Percentiles rank a stretch among this genome's conserved stretches.
Evolutionary conservation across 768 basidiomycete species (phyloP).

Genomic region (Tephrocybe sp.): DNA sequence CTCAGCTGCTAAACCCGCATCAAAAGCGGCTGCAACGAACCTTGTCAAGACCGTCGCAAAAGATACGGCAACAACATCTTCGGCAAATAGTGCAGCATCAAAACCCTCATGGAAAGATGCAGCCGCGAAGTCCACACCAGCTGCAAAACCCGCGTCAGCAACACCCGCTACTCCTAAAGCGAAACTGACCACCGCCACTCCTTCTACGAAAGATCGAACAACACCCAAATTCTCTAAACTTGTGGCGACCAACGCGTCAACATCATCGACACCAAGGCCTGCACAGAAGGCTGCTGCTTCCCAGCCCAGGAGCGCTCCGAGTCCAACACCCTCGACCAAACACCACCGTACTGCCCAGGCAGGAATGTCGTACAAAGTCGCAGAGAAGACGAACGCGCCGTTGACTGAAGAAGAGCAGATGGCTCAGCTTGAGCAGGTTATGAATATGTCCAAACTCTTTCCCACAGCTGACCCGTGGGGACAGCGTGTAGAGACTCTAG

Average conservation of each 20-base stretch:
- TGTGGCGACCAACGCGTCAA: too few species aligned
- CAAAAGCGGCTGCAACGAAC: too few species aligned
- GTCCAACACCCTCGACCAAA: too few species aligned
- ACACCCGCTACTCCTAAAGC: neutral
- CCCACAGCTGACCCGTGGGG: slow-evolving; percentile 44
- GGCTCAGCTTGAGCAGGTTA: slow-evolving; percentile 35
- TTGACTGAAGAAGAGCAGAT: slow-evolving; percentile 33
- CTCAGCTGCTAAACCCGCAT: too few species aligned
- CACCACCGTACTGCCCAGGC: too few species aligned
- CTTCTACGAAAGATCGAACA: neutral
- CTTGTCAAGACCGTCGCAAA: too few species aligned
- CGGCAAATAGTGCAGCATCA: too few species aligned
- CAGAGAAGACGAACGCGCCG: slow-evolving; percentile 17
- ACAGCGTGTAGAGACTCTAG: slow-evolving; percentile 38
- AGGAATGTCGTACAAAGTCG: slow-evolving; percentile 7
- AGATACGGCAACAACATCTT: too few species aligned
- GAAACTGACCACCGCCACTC: neutral
- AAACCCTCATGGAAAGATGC: too few species aligned
- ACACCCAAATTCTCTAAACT: neutral
- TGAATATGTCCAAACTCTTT: slow-evolving; percentile 31
- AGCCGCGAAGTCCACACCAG: neutral
- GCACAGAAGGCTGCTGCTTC: too few species aligned
- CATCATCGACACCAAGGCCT: too few species aligned
- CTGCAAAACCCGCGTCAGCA: neutral
- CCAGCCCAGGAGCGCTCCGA: too few species aligned